Percentiles rank a stretch among this genome's conserved stretches.
Evolutionary conservation across 2,329 filamentous ascomycete genomes (phyloP).

Genomic region (Colletotrichum tofieldiae): DNA sequence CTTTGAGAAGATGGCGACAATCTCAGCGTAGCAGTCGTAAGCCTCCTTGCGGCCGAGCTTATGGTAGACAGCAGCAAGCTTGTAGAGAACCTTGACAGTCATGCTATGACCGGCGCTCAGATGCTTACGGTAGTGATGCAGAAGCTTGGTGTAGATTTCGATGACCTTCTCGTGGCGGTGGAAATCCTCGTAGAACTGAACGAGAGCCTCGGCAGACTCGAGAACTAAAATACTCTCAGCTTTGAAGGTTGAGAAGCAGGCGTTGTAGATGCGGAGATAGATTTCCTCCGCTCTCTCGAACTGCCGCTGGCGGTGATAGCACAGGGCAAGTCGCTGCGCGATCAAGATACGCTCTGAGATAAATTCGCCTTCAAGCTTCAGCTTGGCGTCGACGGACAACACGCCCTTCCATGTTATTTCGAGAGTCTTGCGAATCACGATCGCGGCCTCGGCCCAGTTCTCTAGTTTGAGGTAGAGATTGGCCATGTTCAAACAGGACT

Average conservation of each 20-base stretch:
- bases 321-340: conserved; percentile 53
- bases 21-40: conserved; percentile 56
- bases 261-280: conserved; percentile 56
- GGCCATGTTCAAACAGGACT: conserved; percentile 53
- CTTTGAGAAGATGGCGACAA: conserved; percentile 53
- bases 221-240: conserved; percentile 51
- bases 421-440: conserved; percentile 53
- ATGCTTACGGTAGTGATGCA: conserved; percentile 50
- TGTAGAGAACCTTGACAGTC: conserved; percentile 55
- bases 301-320: conserved; percentile 53
- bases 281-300: conserved; percentile 58
- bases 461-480: conserved; percentile 51
- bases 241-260: conserved; percentile 51
- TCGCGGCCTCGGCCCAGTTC: conserved; percentile 55
- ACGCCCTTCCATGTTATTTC: conserved; percentile 58
- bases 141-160: conserved; percentile 53
- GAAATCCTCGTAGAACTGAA: conserved; percentile 52
- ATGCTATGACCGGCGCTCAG: conserved; percentile 48
- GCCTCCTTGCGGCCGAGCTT: conserved; percentile 51
- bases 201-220: conserved; percentile 49
- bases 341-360: conserved; percentile 52
- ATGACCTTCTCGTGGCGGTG: conserved; percentile 54
- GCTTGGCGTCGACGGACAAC: conserved; percentile 49
- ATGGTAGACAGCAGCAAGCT: conserved; percentile 34
- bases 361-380: conserved; percentile 52